These are phyloP conservation scores for Erysimum pusillum DNA, from an alignment of 441 rosid species.

Conservation along the genomic window DNA sequence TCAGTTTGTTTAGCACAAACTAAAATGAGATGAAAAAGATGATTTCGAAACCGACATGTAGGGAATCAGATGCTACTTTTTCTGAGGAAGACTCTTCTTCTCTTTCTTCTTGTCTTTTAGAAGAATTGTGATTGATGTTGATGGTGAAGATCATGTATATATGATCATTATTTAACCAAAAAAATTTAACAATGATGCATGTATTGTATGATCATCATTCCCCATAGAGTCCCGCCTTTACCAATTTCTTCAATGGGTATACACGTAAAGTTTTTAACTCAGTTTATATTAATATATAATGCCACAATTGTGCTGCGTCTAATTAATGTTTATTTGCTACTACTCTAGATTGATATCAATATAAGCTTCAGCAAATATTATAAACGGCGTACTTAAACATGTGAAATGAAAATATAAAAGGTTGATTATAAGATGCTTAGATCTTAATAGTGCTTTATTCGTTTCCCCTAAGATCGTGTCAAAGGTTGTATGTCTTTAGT, in stretches of 20 bases:
- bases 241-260: not conserved
- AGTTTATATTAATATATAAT: not conserved
- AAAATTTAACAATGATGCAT: not conserved
- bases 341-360: conserved; percentile 7
- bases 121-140: conserved; percentile 44
- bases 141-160: conserved; percentile 1
- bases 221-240: conserved; percentile 16
- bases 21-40: conserved; percentile 35
- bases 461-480: conserved; percentile 35
- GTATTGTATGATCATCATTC: conserved; percentile 25
- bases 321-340: conserved; percentile 5
- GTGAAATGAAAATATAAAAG: conserved; percentile 24
- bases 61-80: conserved; percentile 49
- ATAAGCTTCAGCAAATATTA: not conserved
- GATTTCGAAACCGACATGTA: conserved; percentile 41
- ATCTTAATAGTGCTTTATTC: conserved; percentile 24
- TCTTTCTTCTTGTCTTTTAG: conserved; percentile 39
- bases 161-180: not conserved
- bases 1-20: conserved; percentile 39
- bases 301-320: conserved; percentile 1
- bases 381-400: conserved; percentile 2
- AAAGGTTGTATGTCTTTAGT: conserved; percentile 44
- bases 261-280: not conserved
- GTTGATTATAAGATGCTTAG: conserved; percentile 19
- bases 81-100: conserved; percentile 44